Evolutionary conservation across 805 yeast genomes (phyloP), one percentile per base, ranked within the genome.

Genomic region (Maudiozyma bulderi): DNA sequence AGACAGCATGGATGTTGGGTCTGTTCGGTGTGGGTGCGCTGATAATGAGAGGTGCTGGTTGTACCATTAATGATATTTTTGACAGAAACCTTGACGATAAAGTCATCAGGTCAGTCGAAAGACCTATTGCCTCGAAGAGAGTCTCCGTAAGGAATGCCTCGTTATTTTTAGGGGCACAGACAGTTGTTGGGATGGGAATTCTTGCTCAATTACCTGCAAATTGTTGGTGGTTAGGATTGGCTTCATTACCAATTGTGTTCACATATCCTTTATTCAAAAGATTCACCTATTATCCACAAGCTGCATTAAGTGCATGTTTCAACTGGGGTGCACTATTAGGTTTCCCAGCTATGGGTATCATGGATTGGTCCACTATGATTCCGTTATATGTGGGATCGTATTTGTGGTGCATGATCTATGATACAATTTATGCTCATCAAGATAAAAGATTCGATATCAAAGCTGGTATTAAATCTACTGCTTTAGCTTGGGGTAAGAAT

Each of bases 41-140:
- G 39, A 74, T 91, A 14, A 93, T 95, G 95, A 77, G 99, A 65
- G 96, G 98, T 30, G 97, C 96, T 1, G 99, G 99, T 0, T 93
- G 99, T 65, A 90, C 96, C 0, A 82, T 93, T 48, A 93, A 93
- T 64, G 99, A 93, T 66, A 72, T 91, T 43, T 72, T 83, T 62
- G 99, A 93, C 63, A 72, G 88, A 47, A 74, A 91, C 51, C 72
- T 90, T 45, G 99, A 93, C 60, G 74, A 76, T 54, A 77, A 88
- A 65, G 99, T 93, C 3, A 84, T 84, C 8, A 76, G 99, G 54
- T 91, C 98, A 3, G 77, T 82, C 45, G 87, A 82, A 60, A 73
- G 99, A 59, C 99, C 99, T n/a, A 75, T 93, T 45, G 90, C 99
- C 0, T 79, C 95, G 35, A 91, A 95, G 0, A 73, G 90, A 53